These are phyloP conservation scores for Globisporangium alternatum DNA, from an alignment of 352 stramenopile genomes.

Conservation along the genomic window DNA sequence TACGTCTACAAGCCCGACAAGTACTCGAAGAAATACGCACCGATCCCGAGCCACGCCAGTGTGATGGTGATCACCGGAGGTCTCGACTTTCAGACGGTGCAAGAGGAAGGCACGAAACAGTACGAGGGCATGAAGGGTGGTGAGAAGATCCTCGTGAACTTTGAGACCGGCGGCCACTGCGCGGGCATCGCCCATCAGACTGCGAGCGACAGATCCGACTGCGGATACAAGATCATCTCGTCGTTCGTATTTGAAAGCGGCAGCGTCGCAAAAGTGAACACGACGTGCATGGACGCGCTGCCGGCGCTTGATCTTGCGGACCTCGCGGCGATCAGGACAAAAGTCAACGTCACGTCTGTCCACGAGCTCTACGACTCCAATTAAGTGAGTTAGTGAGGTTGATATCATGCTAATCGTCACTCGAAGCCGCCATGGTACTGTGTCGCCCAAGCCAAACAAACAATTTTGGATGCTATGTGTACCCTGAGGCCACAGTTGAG, in stretches of 20 bases:
- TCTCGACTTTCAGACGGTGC: constrained; percentile 22
- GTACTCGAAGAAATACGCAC: constrained; percentile 26
- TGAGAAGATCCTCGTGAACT: constrained; percentile 23
- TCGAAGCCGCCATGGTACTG: too few relatives aligned
- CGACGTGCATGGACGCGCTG: constrained; percentile 18
- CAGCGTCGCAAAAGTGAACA: constrained; percentile 20
- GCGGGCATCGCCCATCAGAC: constrained; percentile 12
- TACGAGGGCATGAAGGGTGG: constrained; percentile 18
- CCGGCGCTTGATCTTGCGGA: constrained; percentile 7
- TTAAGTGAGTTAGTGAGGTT: too few relatives aligned
- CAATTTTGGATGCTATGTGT: too few relatives aligned
- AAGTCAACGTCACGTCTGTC: background rate
- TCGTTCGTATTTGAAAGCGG: constrained; percentile 19
- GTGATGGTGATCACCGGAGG: constrained; percentile 32
- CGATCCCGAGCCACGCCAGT: constrained; percentile 22
- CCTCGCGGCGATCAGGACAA: background rate
- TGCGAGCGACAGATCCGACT: constrained; percentile 6
- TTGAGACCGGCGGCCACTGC: constrained; percentile 26
- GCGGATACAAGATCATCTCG: constrained; percentile 21
- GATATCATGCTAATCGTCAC: too few relatives aligned
- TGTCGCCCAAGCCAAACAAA: too few relatives aligned
- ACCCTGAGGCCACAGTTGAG: too few relatives aligned
- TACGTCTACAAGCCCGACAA: constrained; percentile 32
- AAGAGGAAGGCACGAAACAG: constrained; percentile 19
- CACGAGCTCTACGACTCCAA: background rate